These are phyloP conservation scores for Annona squamosa DNA, from an alignment of 164 flowering plant species.

Conservation along the genomic window DNA sequence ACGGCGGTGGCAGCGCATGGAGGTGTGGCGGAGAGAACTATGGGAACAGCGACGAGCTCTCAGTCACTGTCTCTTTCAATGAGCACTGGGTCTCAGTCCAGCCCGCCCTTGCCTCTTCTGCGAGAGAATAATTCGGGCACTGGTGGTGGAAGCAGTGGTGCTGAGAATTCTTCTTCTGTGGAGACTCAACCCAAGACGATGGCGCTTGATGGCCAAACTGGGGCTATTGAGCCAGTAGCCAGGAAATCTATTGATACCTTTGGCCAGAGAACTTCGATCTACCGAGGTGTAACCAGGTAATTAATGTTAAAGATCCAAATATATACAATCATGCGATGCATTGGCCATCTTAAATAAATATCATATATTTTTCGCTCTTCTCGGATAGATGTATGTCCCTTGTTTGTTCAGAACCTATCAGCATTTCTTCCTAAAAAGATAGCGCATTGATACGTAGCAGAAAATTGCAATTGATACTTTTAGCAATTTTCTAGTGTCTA, in stretches of 20 bases:
- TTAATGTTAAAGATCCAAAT: background rate
- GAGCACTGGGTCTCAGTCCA: conserved; percentile 55
- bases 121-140: conserved; percentile 5
- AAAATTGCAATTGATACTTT: too few species aligned
- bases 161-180: conserved; percentile 32
- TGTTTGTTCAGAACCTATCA: too few species aligned
- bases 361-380: too few species aligned
- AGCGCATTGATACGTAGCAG: too few species aligned
- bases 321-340: background rate
- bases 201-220: conserved; percentile 31
- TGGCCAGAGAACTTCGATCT: conserved; percentile 91
- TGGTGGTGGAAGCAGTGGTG: conserved; percentile 22
- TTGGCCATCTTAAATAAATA: too few species aligned
- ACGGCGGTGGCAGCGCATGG: background rate
- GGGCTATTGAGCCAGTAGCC: conserved; percentile 54
- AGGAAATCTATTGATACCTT: conserved; percentile 79
- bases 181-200: conserved; percentile 28
- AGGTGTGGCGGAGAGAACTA: background rate
- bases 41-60: conserved; percentile 19
- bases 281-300: conserved; percentile 95
- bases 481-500: too few species aligned
- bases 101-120: conserved; percentile 28
- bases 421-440: too few species aligned
- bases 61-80: conserved; percentile 62
- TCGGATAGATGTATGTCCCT: too few species aligned